Evolutionary conservation across 2,329 filamentous ascomycete genomes (phyloP), one percentile per base, ranked within the genome.

Genomic region (Xylaria digitata): DNA sequence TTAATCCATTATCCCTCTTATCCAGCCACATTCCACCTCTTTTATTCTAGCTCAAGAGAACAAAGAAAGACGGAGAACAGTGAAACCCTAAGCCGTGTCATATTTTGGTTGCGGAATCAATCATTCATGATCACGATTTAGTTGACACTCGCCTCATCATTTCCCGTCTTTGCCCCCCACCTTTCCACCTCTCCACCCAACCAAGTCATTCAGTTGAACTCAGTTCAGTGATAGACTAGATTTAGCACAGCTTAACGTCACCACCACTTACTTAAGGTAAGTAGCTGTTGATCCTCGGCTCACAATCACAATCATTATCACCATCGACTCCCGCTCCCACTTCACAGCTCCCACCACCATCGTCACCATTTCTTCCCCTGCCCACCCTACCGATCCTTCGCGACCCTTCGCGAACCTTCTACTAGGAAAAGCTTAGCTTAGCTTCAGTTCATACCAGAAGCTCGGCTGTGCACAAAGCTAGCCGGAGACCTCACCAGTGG

Each of bases 351-450:
- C 53, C 42, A 48, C 48, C 56, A 52, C 52, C 42, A 37, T 54
- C 40, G 45, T 57, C 60, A 61, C 32, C 58, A 53, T 54, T 43
- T 54, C 52, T 55, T 52, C 43, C 55, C 48, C 48, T 42, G 30
- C 46, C 57, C 65, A 60, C 65, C 64, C 63, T 65, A 69, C 43
- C 63, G 70, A 70, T 63, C n/a, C 50, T 54, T 48, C 53, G 34
- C 37, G 19, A 13, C 15, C 70, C 70, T 75, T 75, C 73, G 70
- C 72, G 73, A 75, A 75, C 67, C 70, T 75, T 75, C 73, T 65
- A 73, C 52, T 26, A 34, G 19, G 21, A 19, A 45, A 30, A 49
- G 34, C 32, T 37, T 37, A 40, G 37, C 37, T 40, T 15, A 15
- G 11, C 9, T 15, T 40, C 37, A 40, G 37, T 15, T 40, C 37